phyloP scores from a whole-genome alignment of 2,329 filamentous ascomycete genomes.

The Clarireedia homoeocarpa region DNA sequence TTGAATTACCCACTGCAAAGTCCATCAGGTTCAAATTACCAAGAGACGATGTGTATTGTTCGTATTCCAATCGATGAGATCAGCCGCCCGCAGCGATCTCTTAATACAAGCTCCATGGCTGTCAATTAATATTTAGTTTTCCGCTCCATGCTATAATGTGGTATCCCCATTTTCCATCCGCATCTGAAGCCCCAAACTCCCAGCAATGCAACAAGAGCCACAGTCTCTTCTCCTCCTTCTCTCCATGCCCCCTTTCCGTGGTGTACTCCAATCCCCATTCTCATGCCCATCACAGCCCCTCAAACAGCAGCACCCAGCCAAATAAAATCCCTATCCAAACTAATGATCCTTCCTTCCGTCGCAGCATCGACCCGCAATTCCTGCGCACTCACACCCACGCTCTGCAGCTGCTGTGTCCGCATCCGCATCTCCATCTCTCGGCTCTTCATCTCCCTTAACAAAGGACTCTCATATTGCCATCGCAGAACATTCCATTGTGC shows the following conservation, averaged over 20 bases:
- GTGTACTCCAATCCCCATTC: neutral
- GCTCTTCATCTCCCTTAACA: constrained; percentile 4
- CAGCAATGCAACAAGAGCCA: too few species aligned
- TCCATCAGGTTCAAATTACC: too few species aligned
- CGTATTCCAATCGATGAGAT: too few species aligned
- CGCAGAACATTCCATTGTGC: constrained; percentile 5
- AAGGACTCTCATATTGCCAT: constrained; percentile 6
- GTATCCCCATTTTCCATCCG: too few species aligned
- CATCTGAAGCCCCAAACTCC: too few species aligned
- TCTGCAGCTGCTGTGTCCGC: neutral
- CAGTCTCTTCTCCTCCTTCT: neutral
- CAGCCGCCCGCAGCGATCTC: too few species aligned
- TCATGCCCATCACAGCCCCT: neutral
- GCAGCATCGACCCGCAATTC: neutral
- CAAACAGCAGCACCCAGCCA: neutral
- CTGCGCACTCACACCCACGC: neutral
- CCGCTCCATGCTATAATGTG: too few species aligned
- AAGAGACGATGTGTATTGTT: too few species aligned
- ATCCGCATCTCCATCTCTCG: neutral
- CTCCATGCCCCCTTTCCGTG: neutral
- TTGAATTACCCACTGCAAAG: too few species aligned
- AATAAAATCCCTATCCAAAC: neutral
- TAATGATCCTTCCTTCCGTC: neutral
- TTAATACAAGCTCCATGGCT: too few species aligned
- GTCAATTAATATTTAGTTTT: too few species aligned